These are phyloP conservation scores for Kluyveromyces siamensis DNA, from an alignment of 805 yeast genomes.

Conservation along the genomic window DNA sequence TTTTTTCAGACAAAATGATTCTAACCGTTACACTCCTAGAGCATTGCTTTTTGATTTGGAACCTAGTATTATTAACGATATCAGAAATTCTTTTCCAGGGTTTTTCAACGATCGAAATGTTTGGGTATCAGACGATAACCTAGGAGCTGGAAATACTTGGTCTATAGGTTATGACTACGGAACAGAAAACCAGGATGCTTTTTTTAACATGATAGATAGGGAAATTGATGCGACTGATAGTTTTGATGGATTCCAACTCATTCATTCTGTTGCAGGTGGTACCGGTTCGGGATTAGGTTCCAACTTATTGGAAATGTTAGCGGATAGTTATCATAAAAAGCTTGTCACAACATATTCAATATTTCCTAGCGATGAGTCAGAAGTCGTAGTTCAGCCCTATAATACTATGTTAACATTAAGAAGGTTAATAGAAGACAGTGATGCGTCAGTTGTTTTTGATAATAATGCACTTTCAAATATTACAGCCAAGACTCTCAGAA, in stretches of 20 bases:
- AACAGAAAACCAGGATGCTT: conserved; percentile 53
- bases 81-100: conserved; percentile 42
- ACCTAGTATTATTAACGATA: conserved; percentile 74
- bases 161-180: conserved; percentile 82
- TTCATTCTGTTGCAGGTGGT: conserved; percentile 97
- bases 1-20: conserved; percentile 71
- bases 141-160: conserved; percentile 97
- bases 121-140: conserved; percentile 70
- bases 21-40: conserved; percentile 77
- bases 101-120: conserved; percentile 79
- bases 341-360: conserved; percentile 77
- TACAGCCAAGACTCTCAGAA: conserved; percentile 53
- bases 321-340: conserved; percentile 78
- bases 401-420: conserved; percentile 77
- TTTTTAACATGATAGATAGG: conserved; percentile 75
- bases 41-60: conserved; percentile 81
- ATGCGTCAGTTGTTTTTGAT: conserved; percentile 83
- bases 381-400: conserved; percentile 97
- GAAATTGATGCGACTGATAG: conserved; percentile 88
- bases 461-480: conserved; percentile 73
- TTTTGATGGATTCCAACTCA: conserved; percentile 78
- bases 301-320: conserved; percentile 61
- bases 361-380: conserved; percentile 74
- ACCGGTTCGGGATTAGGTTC: conserved; percentile 97
- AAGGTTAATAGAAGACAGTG: conserved; percentile 76